A percentile compares a stretch with the other conserved stretches of the same genome.
Evolutionary conservation across 352 stramenopile species (phyloP).

Genomic region (Globisporangium viniferum): DNA sequence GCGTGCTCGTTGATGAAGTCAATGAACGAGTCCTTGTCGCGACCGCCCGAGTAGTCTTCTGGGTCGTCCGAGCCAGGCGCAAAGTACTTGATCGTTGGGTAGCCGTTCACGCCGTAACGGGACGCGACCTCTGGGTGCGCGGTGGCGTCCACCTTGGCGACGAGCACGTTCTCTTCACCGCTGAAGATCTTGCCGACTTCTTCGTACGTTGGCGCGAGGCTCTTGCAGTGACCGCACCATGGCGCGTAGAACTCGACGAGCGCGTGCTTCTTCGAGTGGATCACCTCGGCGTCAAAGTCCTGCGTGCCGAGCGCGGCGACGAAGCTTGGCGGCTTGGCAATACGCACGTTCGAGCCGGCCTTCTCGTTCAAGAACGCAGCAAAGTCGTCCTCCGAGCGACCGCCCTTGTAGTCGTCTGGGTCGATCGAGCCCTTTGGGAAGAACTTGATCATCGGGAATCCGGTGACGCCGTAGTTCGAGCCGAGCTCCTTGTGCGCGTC

Average conservation of each 20-base stretch:
- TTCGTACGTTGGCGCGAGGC: conserved; percentile 87
- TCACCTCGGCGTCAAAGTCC: conserved; percentile 79
- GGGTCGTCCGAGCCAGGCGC: conserved; percentile 68
- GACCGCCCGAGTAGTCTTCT: conserved; percentile 82
- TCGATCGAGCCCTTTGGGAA: conserved; percentile 79
- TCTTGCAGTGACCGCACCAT: conserved; percentile 95
- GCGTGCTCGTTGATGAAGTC: conserved; percentile 91
- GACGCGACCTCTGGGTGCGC: conserved; percentile 51
- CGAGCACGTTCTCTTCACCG: conserved; percentile 74
- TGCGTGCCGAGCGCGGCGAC: conserved; percentile 53
- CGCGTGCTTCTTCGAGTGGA: conserved; percentile 80
- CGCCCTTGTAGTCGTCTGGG: conserved; percentile 84
- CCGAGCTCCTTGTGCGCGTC: conserved; percentile 82
- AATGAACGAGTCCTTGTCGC: conserved; percentile 84
- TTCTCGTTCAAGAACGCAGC: conserved; percentile 75
- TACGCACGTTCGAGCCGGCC: conserved; percentile 64
- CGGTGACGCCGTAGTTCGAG: conserved; percentile 80
- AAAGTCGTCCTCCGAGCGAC: conserved; percentile 83
- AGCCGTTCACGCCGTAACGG: conserved; percentile 87
- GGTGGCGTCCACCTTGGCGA: conserved; percentile 84
- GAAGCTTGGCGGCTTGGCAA: conserved; percentile 65
- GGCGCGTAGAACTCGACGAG: conserved; percentile 94
- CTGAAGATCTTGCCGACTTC: conserved; percentile 72
- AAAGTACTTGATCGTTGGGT: conserved; percentile 93
- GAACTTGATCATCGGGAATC: conserved; percentile 94